phyloP scores from a whole-genome alignment of 164 flowering plant genomes.

The Liriodendron chinense region DNA sequence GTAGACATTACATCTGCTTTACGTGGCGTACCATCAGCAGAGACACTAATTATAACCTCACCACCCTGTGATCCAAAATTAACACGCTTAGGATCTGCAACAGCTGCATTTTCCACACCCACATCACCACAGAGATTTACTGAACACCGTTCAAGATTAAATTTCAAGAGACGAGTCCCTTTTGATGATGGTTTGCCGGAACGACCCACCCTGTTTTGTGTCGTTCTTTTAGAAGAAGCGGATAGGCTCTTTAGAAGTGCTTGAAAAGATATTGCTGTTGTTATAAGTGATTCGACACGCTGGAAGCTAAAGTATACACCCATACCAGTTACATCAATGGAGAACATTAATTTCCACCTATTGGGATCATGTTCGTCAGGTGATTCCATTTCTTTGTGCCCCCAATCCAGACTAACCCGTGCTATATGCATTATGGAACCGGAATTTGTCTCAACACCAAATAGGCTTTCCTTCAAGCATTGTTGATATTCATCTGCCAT shows the following conservation, averaged over 20 bases:
- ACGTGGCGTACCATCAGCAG: conserved; percentile 88
- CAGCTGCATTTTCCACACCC: conserved; percentile 66
- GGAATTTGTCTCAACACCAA: conserved; percentile 82
- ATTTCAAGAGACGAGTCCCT: conserved; percentile 63
- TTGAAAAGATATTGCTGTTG: conserved; percentile 66
- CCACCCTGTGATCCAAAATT: conserved; percentile 99
- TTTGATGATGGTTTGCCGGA: conserved; percentile 63
- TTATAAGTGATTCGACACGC: conserved; percentile 76
- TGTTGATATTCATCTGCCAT: conserved; percentile 93
- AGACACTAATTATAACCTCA: conserved; percentile 48
- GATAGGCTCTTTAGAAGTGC: conserved; percentile 56
- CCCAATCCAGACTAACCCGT: conserved; percentile 84
- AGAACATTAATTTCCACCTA: conserved; percentile 53
- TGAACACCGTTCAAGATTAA: conserved; percentile 84
- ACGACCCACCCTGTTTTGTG: conserved; percentile 38
- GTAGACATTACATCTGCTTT: conserved; percentile 63
- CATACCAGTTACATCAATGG: conserved; percentile 89
- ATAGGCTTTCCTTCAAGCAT: conserved; percentile 70
- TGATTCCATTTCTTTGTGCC: conserved; percentile 70
- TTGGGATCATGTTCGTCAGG: conserved; percentile 49
- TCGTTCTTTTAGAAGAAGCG: conserved; percentile 39
- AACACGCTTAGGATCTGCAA: conserved; percentile 87
- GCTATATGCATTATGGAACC: conserved; percentile 82
- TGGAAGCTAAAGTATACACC: conserved; percentile 64
- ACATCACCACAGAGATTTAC: conserved; percentile 63